A percentile compares a stretch with the other conserved stretches of the same genome.
Evolutionary conservation across 2,329 filamentous ascomycete genomes (phyloP).

Genomic region (Pseudocercospora pini-densiflorae): DNA sequence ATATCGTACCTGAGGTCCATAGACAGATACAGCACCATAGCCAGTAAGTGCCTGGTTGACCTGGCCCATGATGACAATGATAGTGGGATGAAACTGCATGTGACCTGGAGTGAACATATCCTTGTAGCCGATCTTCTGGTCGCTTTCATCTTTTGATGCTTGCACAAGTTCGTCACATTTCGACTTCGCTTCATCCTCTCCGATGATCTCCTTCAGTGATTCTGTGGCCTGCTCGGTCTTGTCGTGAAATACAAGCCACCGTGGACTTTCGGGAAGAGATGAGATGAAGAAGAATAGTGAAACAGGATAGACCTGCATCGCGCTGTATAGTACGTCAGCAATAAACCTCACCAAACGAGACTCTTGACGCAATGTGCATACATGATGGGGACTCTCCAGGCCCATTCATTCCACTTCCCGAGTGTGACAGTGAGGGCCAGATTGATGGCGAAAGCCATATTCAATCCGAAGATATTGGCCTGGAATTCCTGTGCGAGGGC

Average conservation of each 20-base stretch:
- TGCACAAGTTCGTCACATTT: slow-evolving; percentile 57
- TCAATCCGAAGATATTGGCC: slow-evolving; percentile 65
- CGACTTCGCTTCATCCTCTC: slow-evolving; percentile 54
- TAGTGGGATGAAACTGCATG: slow-evolving; percentile 63
- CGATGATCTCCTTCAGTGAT: slow-evolving; percentile 55
- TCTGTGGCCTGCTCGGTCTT: slow-evolving; percentile 56
- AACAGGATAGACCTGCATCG: slow-evolving; percentile 64
- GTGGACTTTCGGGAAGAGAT: slow-evolving; percentile 59
- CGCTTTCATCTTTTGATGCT: slow-evolving; percentile 55
- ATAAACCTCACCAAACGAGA: background rate
- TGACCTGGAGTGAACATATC: slow-evolving; percentile 63
- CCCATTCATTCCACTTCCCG: slow-evolving; percentile 63
- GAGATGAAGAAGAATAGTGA: slow-evolving; percentile 58
- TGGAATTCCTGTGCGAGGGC: slow-evolving; percentile 68
- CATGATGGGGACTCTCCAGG: slow-evolving; percentile 65
- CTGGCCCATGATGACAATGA: slow-evolving; percentile 64
- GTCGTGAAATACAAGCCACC: slow-evolving; percentile 61
- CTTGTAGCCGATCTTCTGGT: slow-evolving; percentile 54
- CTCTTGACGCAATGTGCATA: background rate
- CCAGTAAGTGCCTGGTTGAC: slow-evolving; percentile 64
- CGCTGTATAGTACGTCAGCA: slow-evolving; percentile 13
- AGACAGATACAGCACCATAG: slow-evolving; percentile 61
- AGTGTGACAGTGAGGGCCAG: slow-evolving; percentile 57
- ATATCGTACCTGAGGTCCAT: slow-evolving; percentile 56
- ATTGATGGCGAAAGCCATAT: slow-evolving; percentile 66